A percentile compares a stretch with the other conserved stretches of the same genome.
Conservation (phyloP, 2,329 filamentous ascomycete species). For the Monosporascus ibericus region DNA sequence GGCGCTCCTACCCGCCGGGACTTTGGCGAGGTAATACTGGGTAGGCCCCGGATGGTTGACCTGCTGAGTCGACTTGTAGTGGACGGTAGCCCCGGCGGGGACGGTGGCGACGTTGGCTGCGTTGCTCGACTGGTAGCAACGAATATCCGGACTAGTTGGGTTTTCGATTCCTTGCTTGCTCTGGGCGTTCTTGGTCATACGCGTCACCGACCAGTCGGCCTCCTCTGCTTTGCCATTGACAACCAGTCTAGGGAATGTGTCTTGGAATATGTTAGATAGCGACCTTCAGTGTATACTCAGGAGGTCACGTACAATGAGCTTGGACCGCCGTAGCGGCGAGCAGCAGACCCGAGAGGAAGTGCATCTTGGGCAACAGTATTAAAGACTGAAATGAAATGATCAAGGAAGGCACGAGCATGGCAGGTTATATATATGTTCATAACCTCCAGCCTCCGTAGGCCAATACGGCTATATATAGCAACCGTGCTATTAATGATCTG, state of each 20-base stretch:
- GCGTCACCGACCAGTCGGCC: conserved; percentile 28
- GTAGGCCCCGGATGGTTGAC: conserved; percentile 33
- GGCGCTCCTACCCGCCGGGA: conserved; percentile 25
- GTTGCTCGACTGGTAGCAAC: conserved; percentile 29
- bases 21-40: conserved; percentile 33
- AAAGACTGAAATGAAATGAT: neutral
- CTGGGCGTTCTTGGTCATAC: conserved; percentile 30
- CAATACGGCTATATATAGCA: no score
- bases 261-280: conserved; percentile 12
- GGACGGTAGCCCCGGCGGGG: conserved; percentile 26
- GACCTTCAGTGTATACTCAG: neutral
- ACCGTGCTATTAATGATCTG: no score
- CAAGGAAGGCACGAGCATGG: neutral
- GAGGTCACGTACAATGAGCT: conserved; percentile 15
- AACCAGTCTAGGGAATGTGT: conserved; percentile 30
- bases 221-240: conserved; percentile 27
- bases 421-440: neutral
- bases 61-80: conserved; percentile 30
- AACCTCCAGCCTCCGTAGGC: neutral
- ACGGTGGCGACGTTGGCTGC: conserved; percentile 22
- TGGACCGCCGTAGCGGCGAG: conserved; percentile 13
- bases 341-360: conserved; percentile 16
- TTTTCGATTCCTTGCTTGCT: conserved; percentile 29
- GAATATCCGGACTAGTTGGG: conserved; percentile 25
- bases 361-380: conserved; percentile 8